Conservation (phyloP, 495 filamentous ascomycete species). For the Parachaetomium inaequale region DNA sequence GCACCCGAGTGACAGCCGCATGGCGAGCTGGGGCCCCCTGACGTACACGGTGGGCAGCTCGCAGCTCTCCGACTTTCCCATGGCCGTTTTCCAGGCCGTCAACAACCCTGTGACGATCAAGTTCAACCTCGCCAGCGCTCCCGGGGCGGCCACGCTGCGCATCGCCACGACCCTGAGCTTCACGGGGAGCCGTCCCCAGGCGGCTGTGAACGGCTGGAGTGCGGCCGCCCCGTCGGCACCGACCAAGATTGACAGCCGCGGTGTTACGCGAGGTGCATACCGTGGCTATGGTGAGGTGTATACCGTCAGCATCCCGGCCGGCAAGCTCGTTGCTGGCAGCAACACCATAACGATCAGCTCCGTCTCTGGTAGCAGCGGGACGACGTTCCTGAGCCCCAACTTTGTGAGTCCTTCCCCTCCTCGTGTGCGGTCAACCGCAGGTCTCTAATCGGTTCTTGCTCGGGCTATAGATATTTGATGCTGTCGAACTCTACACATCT, state of each 20-base stretch:
- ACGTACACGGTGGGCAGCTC: slow-evolving; percentile 59
- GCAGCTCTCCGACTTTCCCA: slow-evolving; percentile 53
- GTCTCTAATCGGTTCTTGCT: not conserved
- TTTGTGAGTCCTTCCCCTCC: slow-evolving; percentile 46
- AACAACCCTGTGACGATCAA: slow-evolving; percentile 61
- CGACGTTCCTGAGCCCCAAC: slow-evolving; percentile 55
- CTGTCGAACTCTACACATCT: slow-evolving; percentile 47
- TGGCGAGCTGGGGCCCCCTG: slow-evolving; percentile 54
- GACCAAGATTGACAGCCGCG: slow-evolving; percentile 59
- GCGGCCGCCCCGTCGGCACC: slow-evolving; percentile 51
- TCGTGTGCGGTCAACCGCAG: not conserved
- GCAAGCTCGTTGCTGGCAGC: slow-evolving; percentile 52
- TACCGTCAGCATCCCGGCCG: slow-evolving; percentile 51
- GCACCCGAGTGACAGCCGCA: slow-evolving; percentile 62
- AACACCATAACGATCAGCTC: slow-evolving; percentile 64
- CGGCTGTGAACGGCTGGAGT: slow-evolving; percentile 50
- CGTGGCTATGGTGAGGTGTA: slow-evolving; percentile 61
- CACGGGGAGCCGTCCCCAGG: slow-evolving; percentile 49
- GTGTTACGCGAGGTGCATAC: slow-evolving; percentile 63
- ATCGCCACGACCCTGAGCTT: slow-evolving; percentile 64
- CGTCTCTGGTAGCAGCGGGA: slow-evolving; percentile 56
- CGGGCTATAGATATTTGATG: slow-evolving; percentile 51
- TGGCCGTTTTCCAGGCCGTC: slow-evolving; percentile 61
- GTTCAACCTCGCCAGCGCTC: slow-evolving; percentile 51
- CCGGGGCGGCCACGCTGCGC: slow-evolving; percentile 52